Conservation (phyloP, 2,329 filamentous ascomycete species). For the Stromatinia cepivora region DNA sequence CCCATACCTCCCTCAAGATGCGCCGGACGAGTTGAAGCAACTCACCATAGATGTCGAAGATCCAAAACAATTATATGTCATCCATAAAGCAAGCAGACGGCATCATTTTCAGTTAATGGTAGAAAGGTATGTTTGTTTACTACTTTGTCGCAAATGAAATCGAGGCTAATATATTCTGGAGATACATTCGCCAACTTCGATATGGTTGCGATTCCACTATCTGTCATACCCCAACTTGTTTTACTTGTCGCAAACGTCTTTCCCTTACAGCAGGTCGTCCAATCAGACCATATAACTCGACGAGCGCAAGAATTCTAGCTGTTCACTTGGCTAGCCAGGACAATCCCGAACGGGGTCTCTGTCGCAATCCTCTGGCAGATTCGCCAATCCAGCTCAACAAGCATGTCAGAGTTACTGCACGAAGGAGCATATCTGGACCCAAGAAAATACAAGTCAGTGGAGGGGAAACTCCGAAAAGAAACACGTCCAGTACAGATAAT, state of each 20-base stretch:
- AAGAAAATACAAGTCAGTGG: slow-evolving; percentile 1
- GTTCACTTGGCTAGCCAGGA: slow-evolving; percentile 79
- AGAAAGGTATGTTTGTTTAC: slow-evolving; percentile 51
- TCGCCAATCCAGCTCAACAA: slow-evolving; percentile 18
- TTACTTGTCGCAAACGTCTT: slow-evolving; percentile 71
- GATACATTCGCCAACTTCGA: slow-evolving; percentile 79
- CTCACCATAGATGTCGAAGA: slow-evolving; percentile 60
- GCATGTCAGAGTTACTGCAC: slow-evolving; percentile 3
- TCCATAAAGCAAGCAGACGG: slow-evolving; percentile 60
- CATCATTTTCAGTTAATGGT: slow-evolving; percentile 67
- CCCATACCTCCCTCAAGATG: slow-evolving; percentile 59
- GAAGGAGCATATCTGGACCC: slow-evolving; percentile 12
- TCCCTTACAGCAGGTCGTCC: slow-evolving; percentile 64
- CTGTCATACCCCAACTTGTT: slow-evolving; percentile 77
- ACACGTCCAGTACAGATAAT: not conserved
- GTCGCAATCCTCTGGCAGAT: slow-evolving; percentile 44
- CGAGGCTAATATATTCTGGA: slow-evolving; percentile 42
- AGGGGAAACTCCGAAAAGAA: not conserved
- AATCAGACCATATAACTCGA: slow-evolving; percentile 74
- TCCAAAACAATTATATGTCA: slow-evolving; percentile 59
- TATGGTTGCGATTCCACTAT: slow-evolving; percentile 70
- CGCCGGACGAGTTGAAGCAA: slow-evolving; percentile 57
- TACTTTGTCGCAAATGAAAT: slow-evolving; percentile 1
- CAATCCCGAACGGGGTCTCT: slow-evolving; percentile 70
- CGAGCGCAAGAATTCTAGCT: slow-evolving; percentile 79